Percentiles rank a stretch among this genome's conserved stretches.
phyloP scores from a whole-genome alignment of 805 yeast species.

The Cyberlindnera euphorbiae region DNA sequence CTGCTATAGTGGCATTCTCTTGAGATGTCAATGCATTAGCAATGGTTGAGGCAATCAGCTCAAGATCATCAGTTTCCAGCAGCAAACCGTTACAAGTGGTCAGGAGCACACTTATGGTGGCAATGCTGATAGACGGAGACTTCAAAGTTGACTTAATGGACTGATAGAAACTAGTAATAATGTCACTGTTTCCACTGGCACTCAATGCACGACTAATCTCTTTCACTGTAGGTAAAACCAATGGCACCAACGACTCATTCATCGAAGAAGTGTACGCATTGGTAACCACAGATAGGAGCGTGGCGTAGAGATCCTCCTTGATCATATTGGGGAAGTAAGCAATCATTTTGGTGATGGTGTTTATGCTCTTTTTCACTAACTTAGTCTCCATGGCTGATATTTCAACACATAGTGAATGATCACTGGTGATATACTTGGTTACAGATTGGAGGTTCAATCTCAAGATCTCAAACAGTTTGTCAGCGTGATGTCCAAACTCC shows the following conservation, averaged over 20 bases:
- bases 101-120: slow-evolving; percentile 41
- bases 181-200: slow-evolving; percentile 24
- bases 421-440: slow-evolving; percentile 48
- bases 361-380: slow-evolving; percentile 45
- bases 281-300: slow-evolving; percentile 52
- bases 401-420: slow-evolving; percentile 35
- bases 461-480: slow-evolving; percentile 76
- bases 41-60: slow-evolving; percentile 31
- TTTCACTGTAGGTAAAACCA: slow-evolving; percentile 47
- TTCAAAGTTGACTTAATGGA: slow-evolving; percentile 29
- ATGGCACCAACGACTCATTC: slow-evolving; percentile 42
- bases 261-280: slow-evolving; percentile 28
- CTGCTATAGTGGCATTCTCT: slow-evolving; percentile 36
- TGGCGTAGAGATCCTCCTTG: slow-evolving; percentile 64
- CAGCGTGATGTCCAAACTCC: slow-evolving; percentile 52
- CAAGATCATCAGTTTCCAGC: slow-evolving; percentile 34
- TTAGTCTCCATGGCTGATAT: slow-evolving; percentile 29
- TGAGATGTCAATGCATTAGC: slow-evolving; percentile 31
- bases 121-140: slow-evolving; percentile 22
- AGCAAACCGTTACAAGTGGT: slow-evolving; percentile 35
- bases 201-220: slow-evolving; percentile 35
- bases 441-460: slow-evolving; percentile 65
- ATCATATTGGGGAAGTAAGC: slow-evolving; percentile 63
- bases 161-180: slow-evolving; percentile 34
- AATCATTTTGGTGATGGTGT: slow-evolving; percentile 56